Base-by-base conservation (phyloP, 345 rosid species). In the Hirschfeldia incana region DNA sequence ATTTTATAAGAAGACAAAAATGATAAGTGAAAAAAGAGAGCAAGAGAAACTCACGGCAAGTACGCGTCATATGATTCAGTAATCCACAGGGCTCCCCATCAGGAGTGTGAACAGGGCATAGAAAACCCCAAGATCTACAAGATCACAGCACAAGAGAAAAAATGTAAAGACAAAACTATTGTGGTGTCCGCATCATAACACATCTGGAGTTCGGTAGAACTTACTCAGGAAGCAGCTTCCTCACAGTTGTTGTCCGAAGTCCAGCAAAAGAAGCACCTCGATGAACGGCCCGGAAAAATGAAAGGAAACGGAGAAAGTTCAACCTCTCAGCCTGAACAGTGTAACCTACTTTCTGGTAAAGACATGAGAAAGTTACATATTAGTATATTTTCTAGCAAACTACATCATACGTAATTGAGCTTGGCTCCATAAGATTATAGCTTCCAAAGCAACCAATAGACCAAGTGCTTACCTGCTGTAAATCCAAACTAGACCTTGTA, bases 1-100 rank as follows among this genome's bases (percentile, higher is more conserved):
- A 21, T 21, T 21, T 21, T 21, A 21, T 21, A 21, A 21, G 21
- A 21, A 21, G 21, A 21, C 21, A 21, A 21, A 21, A 36, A 36
- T 36, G 42, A 36, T 6, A 36, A 36, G 42, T 36, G 58, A 60
- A 21, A 37, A 58, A 69, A 53, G 75, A 57, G 83, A 39, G 80
- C 72, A 17, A 57, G 59, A 42, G 67, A 42, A 39, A 88, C 97
- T 92, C 86, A 94, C 98, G 85, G 76, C 97, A 86, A 73, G 82
- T 77, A 84, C 86, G 71, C 17, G 99, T 87, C 98, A 94, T 92
- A 79, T 94, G 99, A 78, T 94, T 94, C 77, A 94, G 84, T 85
- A 95, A 85, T 34, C 98, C 99, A 83, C 99, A 95, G 33, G 99
- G 98, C 78, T 90, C 97, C 29, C 99, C 99, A 89, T 95, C 98